phyloP scores from a whole-genome alignment of 805 yeast species.

The Teunomyces stri region DNA sequence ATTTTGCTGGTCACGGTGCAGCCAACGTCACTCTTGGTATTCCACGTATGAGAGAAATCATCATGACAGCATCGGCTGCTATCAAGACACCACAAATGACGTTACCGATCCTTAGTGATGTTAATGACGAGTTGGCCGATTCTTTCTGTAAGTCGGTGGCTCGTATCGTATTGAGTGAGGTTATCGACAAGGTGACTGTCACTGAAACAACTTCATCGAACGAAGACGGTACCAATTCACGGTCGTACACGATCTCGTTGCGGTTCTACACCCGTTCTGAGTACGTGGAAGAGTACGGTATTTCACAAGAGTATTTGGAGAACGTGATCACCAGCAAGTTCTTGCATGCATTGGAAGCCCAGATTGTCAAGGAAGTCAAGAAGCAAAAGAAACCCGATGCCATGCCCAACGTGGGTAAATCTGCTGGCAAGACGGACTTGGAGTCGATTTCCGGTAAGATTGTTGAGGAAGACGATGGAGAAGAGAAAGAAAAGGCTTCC shows the following conservation, averaged over 20 bases:
- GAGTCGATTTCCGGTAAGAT: conserved; percentile 38
- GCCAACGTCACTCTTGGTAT: conserved; percentile 99
- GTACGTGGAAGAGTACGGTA: conserved; percentile 86
- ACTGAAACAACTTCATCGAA: conserved; percentile 81
- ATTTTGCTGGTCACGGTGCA: conserved; percentile 99
- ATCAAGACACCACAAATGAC: conserved; percentile 99
- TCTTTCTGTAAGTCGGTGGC: conserved; percentile 90
- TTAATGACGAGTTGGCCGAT: conserved; percentile 83
- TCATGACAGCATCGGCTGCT: conserved; percentile 95
- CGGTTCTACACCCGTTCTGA: conserved; percentile 73
- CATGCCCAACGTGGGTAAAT: conserved; percentile 66
- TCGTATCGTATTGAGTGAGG: conserved; percentile 80
- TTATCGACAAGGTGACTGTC: conserved; percentile 79
- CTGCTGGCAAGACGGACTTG: conserved; percentile 55
- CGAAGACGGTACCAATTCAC: conserved; percentile 45
- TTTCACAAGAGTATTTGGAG: conserved; percentile 76
- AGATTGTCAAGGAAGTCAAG: conserved; percentile 76
- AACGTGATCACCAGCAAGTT: conserved; percentile 61
- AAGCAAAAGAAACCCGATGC: conserved; percentile 66
- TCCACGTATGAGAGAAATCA: conserved; percentile 99
- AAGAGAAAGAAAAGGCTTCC: conserved; percentile 58
- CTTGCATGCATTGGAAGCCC: conserved; percentile 66
- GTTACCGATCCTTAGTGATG: conserved; percentile 76
- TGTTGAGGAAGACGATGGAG: conserved; percentile 47
- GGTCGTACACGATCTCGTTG: conserved; percentile 75